These are phyloP conservation scores for Cajanus cajan DNA, from an alignment of 306 rosid genomes.

Conservation along the genomic window DNA sequence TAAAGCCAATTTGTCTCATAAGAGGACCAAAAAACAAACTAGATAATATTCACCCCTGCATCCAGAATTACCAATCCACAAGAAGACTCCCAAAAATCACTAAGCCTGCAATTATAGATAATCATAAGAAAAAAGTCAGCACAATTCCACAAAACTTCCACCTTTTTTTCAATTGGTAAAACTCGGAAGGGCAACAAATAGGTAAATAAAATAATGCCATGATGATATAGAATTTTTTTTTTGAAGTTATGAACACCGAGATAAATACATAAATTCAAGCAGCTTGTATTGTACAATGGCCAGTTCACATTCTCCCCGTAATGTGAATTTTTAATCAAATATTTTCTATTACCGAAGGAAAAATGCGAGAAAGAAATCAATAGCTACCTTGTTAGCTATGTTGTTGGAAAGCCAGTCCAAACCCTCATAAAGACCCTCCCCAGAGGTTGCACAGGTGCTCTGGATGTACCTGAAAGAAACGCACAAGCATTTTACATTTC, in stretches of 20 bases:
- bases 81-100: constrained; percentile 36
- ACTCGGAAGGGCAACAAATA: not conserved
- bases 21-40: constrained; percentile 43
- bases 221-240: not conserved
- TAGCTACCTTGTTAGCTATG: constrained; percentile 89
- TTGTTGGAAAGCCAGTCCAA: constrained; percentile 99
- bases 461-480: constrained; percentile 83
- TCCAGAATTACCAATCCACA: constrained; percentile 70
- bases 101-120: constrained; percentile 56
- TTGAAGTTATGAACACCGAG: not conserved
- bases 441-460: constrained; percentile 99
- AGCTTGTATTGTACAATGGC: not conserved
- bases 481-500: constrained; percentile 19
- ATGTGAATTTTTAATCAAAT: not conserved
- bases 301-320: not conserved
- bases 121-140: not conserved
- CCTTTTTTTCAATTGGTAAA: not conserved
- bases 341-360: not conserved
- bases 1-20: constrained; percentile 47
- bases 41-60: constrained; percentile 96
- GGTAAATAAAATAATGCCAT: not conserved
- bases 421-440: constrained; percentile 98
- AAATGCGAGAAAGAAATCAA: not conserved
- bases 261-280: not conserved
- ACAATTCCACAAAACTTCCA: not conserved